Percentiles rank a stretch among this genome's conserved stretches.
Evolutionary conservation across 1,284 basidiomycete genomes (phyloP).

Genomic region (Omphalotus olearius): DNA sequence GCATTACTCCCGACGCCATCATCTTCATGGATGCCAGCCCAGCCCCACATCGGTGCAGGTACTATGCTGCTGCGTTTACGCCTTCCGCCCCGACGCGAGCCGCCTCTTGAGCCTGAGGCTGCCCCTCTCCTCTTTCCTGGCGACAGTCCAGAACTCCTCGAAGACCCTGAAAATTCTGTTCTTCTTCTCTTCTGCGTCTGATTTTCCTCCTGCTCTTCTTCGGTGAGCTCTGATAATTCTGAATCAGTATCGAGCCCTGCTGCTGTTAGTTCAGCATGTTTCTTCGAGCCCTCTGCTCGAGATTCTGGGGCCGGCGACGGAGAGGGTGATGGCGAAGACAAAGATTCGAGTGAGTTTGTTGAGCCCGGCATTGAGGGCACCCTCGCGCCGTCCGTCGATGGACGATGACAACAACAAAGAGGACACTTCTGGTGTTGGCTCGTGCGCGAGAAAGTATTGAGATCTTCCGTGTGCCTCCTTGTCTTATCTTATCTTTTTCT

Average conservation of each 20-base stretch:
- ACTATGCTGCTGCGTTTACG: conserved; percentile 65
- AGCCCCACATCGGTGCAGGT: conserved; percentile 75
- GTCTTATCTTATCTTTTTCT: conserved; percentile 12
- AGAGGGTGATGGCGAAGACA: conserved; percentile 58
- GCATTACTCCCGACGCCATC: conserved; percentile 30
- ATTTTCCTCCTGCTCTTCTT: conserved; percentile 62
- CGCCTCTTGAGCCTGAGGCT: conserved; percentile 11
- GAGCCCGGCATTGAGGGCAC: conserved; percentile 46
- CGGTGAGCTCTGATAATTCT: conserved; percentile 76
- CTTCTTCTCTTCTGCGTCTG: conserved; percentile 16
- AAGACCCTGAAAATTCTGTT: neutral
- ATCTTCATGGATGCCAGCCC: conserved; percentile 60
- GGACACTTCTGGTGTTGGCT: conserved; percentile 25
- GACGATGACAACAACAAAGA: conserved; percentile 30
- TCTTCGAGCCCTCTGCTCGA: neutral
- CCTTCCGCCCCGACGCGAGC: conserved; percentile 31
- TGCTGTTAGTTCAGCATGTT: conserved; percentile 12
- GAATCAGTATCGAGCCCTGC: conserved; percentile 58
- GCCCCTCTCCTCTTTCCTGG: conserved; percentile 12
- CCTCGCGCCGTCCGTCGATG: conserved; percentile 8
- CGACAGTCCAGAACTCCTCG: neutral
- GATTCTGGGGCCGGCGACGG: conserved; percentile 35
- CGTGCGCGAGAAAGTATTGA: conserved; percentile 37
- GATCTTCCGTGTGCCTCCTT: neutral
- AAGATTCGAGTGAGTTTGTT: conserved; percentile 54